phyloP scores from a whole-genome alignment of 202 grass and related monocot genomes.

The Panicum hallii region DNA sequence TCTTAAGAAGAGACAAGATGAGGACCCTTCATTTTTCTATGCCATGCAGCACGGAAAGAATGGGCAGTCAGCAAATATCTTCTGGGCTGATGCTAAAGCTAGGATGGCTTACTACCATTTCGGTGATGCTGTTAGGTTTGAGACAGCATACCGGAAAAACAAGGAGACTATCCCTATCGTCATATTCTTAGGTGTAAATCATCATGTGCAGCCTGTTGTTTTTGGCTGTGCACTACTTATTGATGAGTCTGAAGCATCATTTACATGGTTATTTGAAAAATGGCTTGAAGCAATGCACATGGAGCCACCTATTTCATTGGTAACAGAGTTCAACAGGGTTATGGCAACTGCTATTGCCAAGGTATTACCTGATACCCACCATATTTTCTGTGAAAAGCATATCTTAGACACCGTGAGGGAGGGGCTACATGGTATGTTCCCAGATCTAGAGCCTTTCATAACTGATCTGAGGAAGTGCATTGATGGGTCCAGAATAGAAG shows the following conservation, averaged over 20 bases:
- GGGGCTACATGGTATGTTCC: conserved; percentile 61
- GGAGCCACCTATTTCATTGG: conserved; percentile 67
- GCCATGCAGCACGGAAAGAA: conserved; percentile 70
- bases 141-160: conserved; percentile 68
- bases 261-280: conserved; percentile 88
- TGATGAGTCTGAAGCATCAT: conserved; percentile 87
- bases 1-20: conserved; percentile 63
- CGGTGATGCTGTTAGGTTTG: conserved; percentile 85
- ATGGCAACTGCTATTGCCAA: conserved; percentile 70
- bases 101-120: conserved; percentile 93
- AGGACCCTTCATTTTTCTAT: conserved; percentile 92
- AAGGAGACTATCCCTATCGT: conserved; percentile 84
- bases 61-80: conserved; percentile 64
- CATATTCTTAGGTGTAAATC: conserved; percentile 89
- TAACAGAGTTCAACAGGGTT: conserved; percentile 70
- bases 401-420: conserved; percentile 66
- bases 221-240: conserved; percentile 94
- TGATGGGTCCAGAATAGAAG: conserved; percentile 61
- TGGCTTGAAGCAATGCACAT: conserved; percentile 91
- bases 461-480: conserved; percentile 78
- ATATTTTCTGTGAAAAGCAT: conserved; percentile 83
- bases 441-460: conserved; percentile 60
- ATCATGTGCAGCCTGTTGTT: conserved; percentile 80
- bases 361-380: conserved; percentile 68
- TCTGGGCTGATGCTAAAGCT: conserved; percentile 87